Evolutionary conservation across 805 yeast species (phyloP).

Genomic region (Lipomyces sp.): DNA sequence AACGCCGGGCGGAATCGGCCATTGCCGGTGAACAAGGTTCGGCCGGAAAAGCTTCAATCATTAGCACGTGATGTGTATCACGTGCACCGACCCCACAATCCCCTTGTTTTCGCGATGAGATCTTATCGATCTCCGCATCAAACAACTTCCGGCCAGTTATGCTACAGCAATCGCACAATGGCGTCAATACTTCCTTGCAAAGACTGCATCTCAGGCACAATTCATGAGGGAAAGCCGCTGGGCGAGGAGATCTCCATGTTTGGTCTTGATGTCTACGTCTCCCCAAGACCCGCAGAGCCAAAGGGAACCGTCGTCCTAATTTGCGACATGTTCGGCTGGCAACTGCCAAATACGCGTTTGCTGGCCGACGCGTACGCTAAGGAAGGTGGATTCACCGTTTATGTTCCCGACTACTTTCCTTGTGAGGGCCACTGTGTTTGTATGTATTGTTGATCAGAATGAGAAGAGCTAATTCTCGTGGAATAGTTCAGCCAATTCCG

Average conservation of each 20-base stretch:
- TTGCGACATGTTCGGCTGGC: slow-evolving; percentile 23
- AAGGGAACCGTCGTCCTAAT: slow-evolving; percentile 16
- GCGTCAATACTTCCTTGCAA: slow-evolving; percentile 7
- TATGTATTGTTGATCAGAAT: background rate
- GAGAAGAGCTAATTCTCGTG: background rate
- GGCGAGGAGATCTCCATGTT: slow-evolving; percentile 4
- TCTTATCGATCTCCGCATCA: too few relatives aligned
- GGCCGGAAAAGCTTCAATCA: too few relatives aligned
- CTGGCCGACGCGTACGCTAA: slow-evolving; percentile 24
- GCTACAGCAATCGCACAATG: background rate
- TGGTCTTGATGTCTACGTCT: slow-evolving; percentile 2
- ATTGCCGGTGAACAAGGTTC: too few relatives aligned
- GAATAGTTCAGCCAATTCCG: slow-evolving; percentile 10
- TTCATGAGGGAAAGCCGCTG: slow-evolving; percentile 5
- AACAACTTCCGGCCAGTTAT: too few relatives aligned
- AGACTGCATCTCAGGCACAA: slow-evolving; percentile 7
- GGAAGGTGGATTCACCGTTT: slow-evolving; percentile 7
- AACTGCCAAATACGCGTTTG: slow-evolving; percentile 14
- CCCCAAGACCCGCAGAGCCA: slow-evolving; percentile 8
- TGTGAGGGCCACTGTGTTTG: too few relatives aligned
- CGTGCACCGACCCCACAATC: too few relatives aligned
- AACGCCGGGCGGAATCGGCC: too few relatives aligned
- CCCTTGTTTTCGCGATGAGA: too few relatives aligned
- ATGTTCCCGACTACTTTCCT: slow-evolving; percentile 18
- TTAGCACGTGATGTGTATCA: too few relatives aligned